Conservation (phyloP, 1,139 yeast genomes). For the Nakaseomyces bracarensis region DNA sequence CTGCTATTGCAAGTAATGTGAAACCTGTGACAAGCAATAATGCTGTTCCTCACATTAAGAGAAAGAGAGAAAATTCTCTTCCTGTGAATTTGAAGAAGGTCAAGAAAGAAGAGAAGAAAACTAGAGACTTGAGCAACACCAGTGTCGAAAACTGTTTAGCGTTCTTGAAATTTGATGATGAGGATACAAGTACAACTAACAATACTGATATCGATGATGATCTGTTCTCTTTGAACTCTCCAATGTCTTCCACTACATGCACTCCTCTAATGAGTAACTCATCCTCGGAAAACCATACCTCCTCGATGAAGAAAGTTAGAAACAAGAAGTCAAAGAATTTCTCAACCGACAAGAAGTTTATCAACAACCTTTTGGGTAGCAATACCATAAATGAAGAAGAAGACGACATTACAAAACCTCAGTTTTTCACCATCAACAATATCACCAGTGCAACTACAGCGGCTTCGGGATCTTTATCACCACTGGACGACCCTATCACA, state of each 20-base stretch:
- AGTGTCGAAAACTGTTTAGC: conserved; percentile 14
- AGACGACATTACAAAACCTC: not conserved
- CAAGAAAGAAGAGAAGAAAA: conserved; percentile 1
- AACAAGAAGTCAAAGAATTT: not conserved
- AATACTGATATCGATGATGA: conserved; percentile 5
- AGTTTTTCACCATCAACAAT: conserved; percentile 7
- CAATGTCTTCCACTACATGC: conserved; percentile 2
- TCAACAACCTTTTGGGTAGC: not conserved
- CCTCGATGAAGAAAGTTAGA: not conserved
- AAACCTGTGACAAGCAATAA: no score
- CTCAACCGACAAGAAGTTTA: conserved; percentile 1
- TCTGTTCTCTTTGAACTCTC: conserved; percentile 4
- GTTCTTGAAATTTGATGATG: conserved; percentile 29
- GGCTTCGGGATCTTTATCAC: conserved; percentile 1
- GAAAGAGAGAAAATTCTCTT: conserved; percentile 4
- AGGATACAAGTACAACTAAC: conserved; percentile 12
- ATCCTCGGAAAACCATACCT: not conserved
- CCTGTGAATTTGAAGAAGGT: conserved; percentile 5
- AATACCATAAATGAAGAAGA: not conserved
- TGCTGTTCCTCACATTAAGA: conserved; percentile 1
- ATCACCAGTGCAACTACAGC: conserved; percentile 2
- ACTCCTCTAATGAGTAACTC: conserved; percentile 1
- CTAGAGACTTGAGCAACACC: conserved; percentile 1
- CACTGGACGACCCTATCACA: conserved; percentile 8
- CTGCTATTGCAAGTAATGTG: not conserved